Conservation (phyloP, 257 asterid species). For the Nicotiana knightiana region DNA sequence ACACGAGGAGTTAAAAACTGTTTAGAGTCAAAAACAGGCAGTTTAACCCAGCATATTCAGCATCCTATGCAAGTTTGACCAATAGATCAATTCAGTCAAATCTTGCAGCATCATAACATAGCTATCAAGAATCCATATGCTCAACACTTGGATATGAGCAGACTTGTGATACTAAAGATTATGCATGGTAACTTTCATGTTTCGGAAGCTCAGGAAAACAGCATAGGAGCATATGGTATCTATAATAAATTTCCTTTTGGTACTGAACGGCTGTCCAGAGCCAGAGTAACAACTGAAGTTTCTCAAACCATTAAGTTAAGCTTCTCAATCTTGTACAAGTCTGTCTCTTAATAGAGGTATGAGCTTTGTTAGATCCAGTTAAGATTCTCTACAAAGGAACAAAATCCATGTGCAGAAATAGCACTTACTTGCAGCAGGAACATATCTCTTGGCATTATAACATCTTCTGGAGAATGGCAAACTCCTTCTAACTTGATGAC, state of each 20-base stretch:
- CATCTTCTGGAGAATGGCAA: constrained; percentile 61
- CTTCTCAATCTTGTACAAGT: not conserved
- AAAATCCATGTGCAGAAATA: not conserved
- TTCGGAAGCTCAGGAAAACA: not conserved
- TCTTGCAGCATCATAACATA: not conserved
- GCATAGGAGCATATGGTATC: not conserved
- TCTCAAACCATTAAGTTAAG: not conserved
- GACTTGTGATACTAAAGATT: not conserved
- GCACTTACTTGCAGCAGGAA: constrained; percentile 67
- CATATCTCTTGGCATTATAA: constrained; percentile 65
- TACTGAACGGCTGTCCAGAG: not conserved
- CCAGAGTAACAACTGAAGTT: not conserved
- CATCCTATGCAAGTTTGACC: not conserved
- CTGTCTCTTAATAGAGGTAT: not conserved
- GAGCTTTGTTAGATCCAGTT: not conserved
- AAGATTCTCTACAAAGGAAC: not conserved
- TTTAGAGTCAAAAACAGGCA: not conserved
- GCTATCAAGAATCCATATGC: not conserved
- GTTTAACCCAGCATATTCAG: not conserved
- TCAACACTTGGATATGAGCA: not conserved
- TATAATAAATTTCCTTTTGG: not conserved
- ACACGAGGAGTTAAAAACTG: not conserved
- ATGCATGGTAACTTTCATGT: not conserved
- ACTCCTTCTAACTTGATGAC: constrained; percentile 78
- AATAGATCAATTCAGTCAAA: not conserved